These are phyloP conservation scores for Blastobotrys americana DNA, from an alignment of 805 yeast species.

Conservation along the genomic window DNA sequence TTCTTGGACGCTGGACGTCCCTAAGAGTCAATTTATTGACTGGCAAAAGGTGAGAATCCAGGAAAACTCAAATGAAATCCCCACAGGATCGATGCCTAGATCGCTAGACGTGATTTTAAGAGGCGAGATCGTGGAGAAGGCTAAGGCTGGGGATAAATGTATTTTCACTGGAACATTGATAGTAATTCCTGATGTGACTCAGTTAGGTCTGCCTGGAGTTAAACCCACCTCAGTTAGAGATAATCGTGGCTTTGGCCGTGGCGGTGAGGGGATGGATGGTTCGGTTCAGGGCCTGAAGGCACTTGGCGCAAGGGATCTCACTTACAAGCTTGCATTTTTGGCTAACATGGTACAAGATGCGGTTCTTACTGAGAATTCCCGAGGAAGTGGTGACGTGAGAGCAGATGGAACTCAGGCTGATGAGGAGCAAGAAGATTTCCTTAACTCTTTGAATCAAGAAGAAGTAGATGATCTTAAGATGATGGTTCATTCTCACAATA, in stretches of 20 bases:
- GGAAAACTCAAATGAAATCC: constrained; percentile 93
- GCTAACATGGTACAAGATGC: constrained; percentile 84
- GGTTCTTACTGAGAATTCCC: constrained; percentile 31
- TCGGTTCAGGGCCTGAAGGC: constrained; percentile 86
- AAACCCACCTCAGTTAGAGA: constrained; percentile 79
- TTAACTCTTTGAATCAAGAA: constrained; percentile 67
- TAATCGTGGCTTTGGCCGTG: constrained; percentile 45
- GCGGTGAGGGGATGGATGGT: constrained; percentile 62
- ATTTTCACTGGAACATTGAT: constrained; percentile 90
- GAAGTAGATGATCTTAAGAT: constrained; percentile 79
- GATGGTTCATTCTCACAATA: constrained; percentile 84
- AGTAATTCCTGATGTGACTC: constrained; percentile 90
- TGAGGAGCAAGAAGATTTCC: constrained; percentile 72
- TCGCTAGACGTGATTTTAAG: constrained; percentile 86
- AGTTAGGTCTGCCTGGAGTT: constrained; percentile 90
- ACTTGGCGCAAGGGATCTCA: constrained; percentile 90
- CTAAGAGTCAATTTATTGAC: constrained; percentile 82
- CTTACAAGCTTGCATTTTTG: constrained; percentile 82
- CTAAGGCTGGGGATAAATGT: constrained; percentile 96
- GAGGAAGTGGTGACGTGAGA: constrained; percentile 33
- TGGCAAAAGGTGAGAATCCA: constrained; percentile 97
- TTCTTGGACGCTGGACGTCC: constrained; percentile 74
- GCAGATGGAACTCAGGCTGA: constrained; percentile 44
- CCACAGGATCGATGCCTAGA: constrained; percentile 98
- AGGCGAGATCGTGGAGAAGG: constrained; percentile 91